Percentiles rank a stretch among this genome's conserved stretches.
Conservation (phyloP, 176 grass and related monocot genomes). For the Poa annua region DNA sequence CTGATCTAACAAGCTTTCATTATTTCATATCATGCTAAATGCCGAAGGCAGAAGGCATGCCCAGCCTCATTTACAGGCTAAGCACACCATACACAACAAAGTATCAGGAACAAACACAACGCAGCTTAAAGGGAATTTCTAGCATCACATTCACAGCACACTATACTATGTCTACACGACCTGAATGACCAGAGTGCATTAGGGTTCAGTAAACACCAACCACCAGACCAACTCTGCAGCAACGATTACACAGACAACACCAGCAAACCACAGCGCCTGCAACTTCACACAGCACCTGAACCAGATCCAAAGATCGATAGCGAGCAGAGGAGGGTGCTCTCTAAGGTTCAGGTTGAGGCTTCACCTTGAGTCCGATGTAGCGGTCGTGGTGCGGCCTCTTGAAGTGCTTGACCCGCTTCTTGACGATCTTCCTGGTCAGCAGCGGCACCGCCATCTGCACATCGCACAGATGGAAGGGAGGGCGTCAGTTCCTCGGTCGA, state of each 20-base stretch:
- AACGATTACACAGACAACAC: neutral
- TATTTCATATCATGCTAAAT: neutral
- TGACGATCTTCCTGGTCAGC: conserved; percentile 66
- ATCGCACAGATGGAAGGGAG: neutral
- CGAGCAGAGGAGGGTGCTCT: no score
- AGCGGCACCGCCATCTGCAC: conserved; percentile 30
- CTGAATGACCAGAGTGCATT: neutral
- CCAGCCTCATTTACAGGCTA: neutral
- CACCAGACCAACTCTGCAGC: neutral
- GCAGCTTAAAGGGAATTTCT: neutral
- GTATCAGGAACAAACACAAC: neutral
- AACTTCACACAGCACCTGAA: neutral
- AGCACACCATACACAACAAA: no score
- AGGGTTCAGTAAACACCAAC: neutral
- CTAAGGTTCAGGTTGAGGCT: neutral
- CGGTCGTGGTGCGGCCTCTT: conserved; percentile 86
- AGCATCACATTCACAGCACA: neutral
- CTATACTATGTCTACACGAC: neutral
- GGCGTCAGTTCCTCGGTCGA: neutral
- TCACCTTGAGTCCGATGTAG: conserved; percentile 66
- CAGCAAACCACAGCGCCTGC: neutral
- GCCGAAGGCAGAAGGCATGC: neutral
- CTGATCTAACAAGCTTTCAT: neutral
- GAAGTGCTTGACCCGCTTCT: conserved; percentile 84
- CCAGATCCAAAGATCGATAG: neutral